Evolutionary conservation across 2,329 filamentous ascomycete species (phyloP).

Genomic region (Coniella vitis): DNA sequence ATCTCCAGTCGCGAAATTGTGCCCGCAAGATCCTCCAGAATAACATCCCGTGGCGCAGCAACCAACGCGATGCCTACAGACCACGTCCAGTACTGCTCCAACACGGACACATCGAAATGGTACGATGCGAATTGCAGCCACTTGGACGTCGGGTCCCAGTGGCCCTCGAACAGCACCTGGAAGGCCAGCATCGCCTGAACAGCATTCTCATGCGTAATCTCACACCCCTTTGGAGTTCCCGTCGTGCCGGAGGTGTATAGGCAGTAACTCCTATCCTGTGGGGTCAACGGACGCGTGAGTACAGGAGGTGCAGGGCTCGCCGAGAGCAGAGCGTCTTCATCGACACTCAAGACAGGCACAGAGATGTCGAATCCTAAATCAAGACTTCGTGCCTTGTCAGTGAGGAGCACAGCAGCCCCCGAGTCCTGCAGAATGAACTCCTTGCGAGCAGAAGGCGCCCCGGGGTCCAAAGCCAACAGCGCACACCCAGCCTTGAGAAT

Average conservation of each 20-base stretch:
- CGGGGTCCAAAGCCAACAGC: slow-evolving; percentile 74
- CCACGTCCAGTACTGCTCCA: slow-evolving; percentile 96
- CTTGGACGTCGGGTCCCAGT: slow-evolving; percentile 66
- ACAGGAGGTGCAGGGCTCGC: slow-evolving; percentile 18
- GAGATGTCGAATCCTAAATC: slow-evolving; percentile 28
- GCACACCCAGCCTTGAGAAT: slow-evolving; percentile 76
- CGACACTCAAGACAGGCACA: slow-evolving; percentile 28
- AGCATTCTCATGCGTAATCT: slow-evolving; percentile 81
- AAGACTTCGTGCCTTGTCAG: slow-evolving; percentile 28
- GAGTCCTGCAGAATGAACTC: slow-evolving; percentile 75
- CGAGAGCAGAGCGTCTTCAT: slow-evolving; percentile 24
- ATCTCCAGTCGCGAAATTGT: slow-evolving; percentile 67
- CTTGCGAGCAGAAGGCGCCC: slow-evolving; percentile 65
- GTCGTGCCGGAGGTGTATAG: slow-evolving; percentile 86
- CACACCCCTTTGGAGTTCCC: slow-evolving; percentile 78
- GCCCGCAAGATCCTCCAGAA: slow-evolving; percentile 73
- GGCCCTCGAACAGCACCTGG: slow-evolving; percentile 65
- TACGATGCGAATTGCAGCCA: slow-evolving; percentile 94
- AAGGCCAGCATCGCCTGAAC: slow-evolving; percentile 89
- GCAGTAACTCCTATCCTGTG: slow-evolving; percentile 66
- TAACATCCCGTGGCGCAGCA: slow-evolving; percentile 72
- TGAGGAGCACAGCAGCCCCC: slow-evolving; percentile 54
- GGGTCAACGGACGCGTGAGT: slow-evolving; percentile 28
- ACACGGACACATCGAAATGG: slow-evolving; percentile 87
- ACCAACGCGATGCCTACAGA: slow-evolving; percentile 81